Conservation (phyloP, 106 monocot species). For the Chionographis japonica region DNA sequence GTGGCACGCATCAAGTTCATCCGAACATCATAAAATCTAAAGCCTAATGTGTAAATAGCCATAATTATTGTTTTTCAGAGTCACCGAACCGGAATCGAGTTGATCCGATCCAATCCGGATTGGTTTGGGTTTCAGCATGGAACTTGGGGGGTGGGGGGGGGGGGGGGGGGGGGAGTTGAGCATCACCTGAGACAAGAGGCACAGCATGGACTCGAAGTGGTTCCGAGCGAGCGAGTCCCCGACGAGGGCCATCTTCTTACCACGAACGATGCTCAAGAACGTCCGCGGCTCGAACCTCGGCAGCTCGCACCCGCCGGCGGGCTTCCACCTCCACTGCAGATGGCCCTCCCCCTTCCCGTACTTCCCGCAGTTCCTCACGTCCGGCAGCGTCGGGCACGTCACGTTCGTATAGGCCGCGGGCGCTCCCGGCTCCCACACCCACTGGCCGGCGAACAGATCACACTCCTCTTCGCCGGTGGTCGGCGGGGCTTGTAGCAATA, state of each 20-base stretch:
- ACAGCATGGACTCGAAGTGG: constrained; percentile 50
- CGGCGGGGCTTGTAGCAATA: too few species aligned
- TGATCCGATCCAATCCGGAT: too few species aligned
- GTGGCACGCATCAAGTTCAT: too few species aligned
- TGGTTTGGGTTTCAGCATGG: too few species aligned
- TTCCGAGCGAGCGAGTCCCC: constrained; percentile 48
- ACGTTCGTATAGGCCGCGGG: constrained; percentile 8
- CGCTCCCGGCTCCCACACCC: constrained; percentile 23
- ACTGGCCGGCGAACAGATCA: constrained; percentile 23
- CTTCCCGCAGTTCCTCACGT: constrained; percentile 26
- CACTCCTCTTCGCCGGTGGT: not conserved
- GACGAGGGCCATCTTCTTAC: constrained; percentile 40
- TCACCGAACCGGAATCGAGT: too few species aligned
- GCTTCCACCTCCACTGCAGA: constrained; percentile 53
- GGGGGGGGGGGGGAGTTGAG: too few species aligned
- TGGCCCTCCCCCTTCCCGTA: constrained; percentile 35
- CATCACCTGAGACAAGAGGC: constrained; percentile 46
- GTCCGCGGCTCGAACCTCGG: constrained; percentile 20
- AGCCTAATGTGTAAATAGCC: too few species aligned
- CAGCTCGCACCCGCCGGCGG: constrained; percentile 28
- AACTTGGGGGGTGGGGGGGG: too few species aligned
- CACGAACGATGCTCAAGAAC: constrained; percentile 24
- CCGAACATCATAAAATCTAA: too few species aligned
- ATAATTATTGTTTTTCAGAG: too few species aligned
- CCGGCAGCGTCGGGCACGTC: constrained; percentile 33